Conservation (phyloP, 257 asterid genomes). For the Solanum clarkiae region DNA sequence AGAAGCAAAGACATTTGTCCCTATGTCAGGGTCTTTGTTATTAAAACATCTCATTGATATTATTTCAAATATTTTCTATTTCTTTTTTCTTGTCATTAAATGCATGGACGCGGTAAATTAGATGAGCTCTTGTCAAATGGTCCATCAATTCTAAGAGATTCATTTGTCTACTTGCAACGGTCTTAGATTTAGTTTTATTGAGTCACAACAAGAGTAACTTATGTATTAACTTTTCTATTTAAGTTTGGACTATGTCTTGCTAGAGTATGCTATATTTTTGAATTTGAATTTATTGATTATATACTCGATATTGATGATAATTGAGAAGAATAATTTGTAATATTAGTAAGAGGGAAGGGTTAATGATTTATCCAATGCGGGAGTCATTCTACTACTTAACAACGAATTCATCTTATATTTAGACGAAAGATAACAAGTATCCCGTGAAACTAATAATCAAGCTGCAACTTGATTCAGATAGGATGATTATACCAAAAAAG, state of each 20-base stretch:
- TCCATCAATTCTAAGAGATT: not conserved
- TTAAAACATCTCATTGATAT: not conserved
- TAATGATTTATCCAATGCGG: not conserved
- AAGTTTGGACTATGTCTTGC: not conserved
- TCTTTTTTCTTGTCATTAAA: not conserved
- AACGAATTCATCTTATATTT: too few relatives aligned
- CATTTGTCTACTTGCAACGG: not conserved
- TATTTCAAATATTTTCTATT: not conserved
- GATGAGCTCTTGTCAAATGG: not conserved
- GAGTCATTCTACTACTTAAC: too few relatives aligned
- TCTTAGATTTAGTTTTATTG: not conserved
- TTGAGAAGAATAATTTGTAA: not conserved
- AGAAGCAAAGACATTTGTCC: conserved; percentile 34
- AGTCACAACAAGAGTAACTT: not conserved
- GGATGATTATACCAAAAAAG: too few relatives aligned
- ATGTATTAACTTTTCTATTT: not conserved
- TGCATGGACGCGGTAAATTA: not conserved
- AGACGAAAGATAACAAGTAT: too few relatives aligned
- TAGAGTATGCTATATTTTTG: not conserved
- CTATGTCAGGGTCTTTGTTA: conserved; percentile 20
- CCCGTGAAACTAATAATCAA: too few relatives aligned
- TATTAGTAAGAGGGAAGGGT: not conserved
- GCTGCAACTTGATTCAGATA: too few relatives aligned
- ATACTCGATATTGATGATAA: not conserved
- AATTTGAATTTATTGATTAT: not conserved